Conservation (phyloP, 306 rosid genomes). For the Malus domestica region ASM211411v1 NC_041793.1:27159501-27160000, state of each 20-base stretch:
- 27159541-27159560: conserved; percentile 66
- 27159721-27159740: conserved; percentile 61
- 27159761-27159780: conserved; percentile 55
- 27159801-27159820: conserved; percentile 56
- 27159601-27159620: conserved; percentile 70
- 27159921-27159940: conserved; percentile 54
- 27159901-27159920: conserved; percentile 21
- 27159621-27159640: conserved; percentile 70
- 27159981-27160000: background rate
- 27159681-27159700: conserved; percentile 49
- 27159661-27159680: conserved; percentile 27
- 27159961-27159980: conserved; percentile 49
- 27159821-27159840: conserved; percentile 45
- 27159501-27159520: conserved; percentile 51
- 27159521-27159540: conserved; percentile 47
- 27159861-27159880: background rate
- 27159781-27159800: conserved; percentile 54
- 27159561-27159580: conserved; percentile 76
- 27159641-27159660: conserved; percentile 58
- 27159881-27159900: conserved; percentile 6
- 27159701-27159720: conserved; percentile 62
- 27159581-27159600: conserved; percentile 64
- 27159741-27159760: conserved; percentile 68
- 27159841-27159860: conserved; percentile 28
- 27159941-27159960: conserved; percentile 79